Conservation (phyloP, 768 basidiomycete genomes). For the Boletellus sp. region DNA sequence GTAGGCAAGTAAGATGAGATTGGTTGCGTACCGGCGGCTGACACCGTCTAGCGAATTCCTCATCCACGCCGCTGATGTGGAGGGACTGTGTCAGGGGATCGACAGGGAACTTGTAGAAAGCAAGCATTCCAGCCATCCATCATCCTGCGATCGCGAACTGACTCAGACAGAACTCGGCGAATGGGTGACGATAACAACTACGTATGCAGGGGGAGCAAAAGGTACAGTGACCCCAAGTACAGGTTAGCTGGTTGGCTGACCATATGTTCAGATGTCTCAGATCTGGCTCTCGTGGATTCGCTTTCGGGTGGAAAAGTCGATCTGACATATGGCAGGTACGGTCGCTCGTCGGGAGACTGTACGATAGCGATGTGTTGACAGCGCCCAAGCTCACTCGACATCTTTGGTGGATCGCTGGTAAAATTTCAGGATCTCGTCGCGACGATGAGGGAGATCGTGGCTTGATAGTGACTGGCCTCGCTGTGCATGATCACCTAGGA, state of each 20-base stretch:
- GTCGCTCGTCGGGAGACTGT: neutral
- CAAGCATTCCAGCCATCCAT: conserved; percentile 34
- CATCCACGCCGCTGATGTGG: conserved; percentile 97
- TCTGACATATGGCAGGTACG: conserved; percentile 37
- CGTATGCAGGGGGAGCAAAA: conserved; percentile 96
- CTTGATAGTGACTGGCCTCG: no score
- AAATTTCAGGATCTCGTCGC: conserved; percentile 53
- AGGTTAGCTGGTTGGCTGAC: conserved; percentile 1
- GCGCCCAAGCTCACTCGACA: conserved; percentile 53
- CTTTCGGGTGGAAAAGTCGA: conserved; percentile 77
- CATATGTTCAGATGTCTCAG: conserved; percentile 61
- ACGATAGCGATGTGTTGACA: neutral
- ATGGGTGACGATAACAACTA: conserved; percentile 89
- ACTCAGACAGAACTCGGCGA: conserved; percentile 68
- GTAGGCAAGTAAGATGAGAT: conserved; percentile 51
- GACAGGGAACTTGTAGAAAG: conserved; percentile 84
- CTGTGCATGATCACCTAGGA: no score
- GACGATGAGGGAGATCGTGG: conserved; percentile 4
- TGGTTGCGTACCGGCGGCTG: conserved; percentile 8
- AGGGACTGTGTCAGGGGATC: conserved; percentile 94
- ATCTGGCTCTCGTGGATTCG: conserved; percentile 74
- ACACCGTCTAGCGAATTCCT: conserved; percentile 74
- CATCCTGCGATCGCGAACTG: conserved; percentile 1
- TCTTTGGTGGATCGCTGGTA: conserved; percentile 66
- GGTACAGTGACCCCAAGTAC: conserved; percentile 40